Base-by-base conservation (phyloP, 1,284 basidiomycete genomes). In the Phellinidium pouzarii region DNA sequence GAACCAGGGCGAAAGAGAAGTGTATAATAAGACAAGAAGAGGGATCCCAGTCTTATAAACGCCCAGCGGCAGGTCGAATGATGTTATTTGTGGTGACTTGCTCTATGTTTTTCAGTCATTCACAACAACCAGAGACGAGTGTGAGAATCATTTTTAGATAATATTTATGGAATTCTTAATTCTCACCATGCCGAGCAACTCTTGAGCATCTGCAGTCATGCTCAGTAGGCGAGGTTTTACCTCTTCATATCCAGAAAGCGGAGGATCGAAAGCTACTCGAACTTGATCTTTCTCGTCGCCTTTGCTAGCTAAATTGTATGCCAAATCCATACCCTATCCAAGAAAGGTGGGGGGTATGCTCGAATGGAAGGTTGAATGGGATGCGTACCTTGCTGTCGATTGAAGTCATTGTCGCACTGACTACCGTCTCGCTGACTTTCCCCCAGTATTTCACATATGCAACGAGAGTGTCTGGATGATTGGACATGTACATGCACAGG, bases 401-500 rank as follows among this genome's bases (percentile, higher is more conserved):
- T 7, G 72, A 68, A 8, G 74, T 75, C 82, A 87, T 84, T 63
- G 79, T 72, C 11, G 85, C 84, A 17, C 73, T 75, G 4, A 66
- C 65, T 19, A 84, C 75, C 17, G 63, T 56, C 34, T 78, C 75
- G 27, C 70, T 61, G 11, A 87, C 73, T 58, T 84, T 80, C 8
- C 84, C 87, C 64, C 75, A 86, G 73, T 84, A 78, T 59, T 81
- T 84, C 38, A 83, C 84, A 60, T 87, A 89, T 6, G 82, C 84
- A 34, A 89, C 84, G 56, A 90, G 71, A 0, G 87, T 89, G 63
- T 90, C 87, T 1, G 84, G 84, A 62, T 90, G 87, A 56, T 72
- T 80, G 31, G 78, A 82, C 87, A 91, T 91, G 71, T 91, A 91
- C 78, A 81, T 85, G 66, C 79, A 79, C 37, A 91, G 73, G 62